Evolutionary conservation across 768 basidiomycete genomes (phyloP).

Genomic region (Xerocomellus chrysenteron): DNA sequence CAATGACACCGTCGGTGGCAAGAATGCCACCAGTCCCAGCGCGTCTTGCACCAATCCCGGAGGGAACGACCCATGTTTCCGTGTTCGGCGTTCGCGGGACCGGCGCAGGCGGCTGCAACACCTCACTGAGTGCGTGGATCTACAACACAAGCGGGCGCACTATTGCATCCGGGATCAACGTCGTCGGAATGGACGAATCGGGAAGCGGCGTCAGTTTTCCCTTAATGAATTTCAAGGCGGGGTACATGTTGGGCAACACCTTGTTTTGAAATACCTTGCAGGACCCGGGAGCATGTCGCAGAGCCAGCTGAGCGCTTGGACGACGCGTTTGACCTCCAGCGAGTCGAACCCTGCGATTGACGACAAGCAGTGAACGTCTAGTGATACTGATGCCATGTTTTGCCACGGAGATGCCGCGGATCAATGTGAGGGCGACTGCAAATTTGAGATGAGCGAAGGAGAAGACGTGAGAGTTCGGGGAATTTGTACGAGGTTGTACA

Average conservation of each 20-base stretch:
- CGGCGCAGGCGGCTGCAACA: conserved; percentile 41
- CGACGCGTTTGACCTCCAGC: conserved; percentile 39
- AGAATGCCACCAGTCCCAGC: conserved; percentile 64
- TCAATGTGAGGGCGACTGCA: conserved; percentile 32
- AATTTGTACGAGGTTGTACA: conserved; percentile 39
- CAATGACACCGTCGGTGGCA: conserved; percentile 66
- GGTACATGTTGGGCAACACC: conserved; percentile 28
- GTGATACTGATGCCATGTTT: conserved; percentile 17
- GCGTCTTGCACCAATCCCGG: conserved; percentile 30
- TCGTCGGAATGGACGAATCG: conserved; percentile 24
- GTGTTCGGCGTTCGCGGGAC: conserved; percentile 43
- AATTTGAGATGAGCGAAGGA: conserved; percentile 33
- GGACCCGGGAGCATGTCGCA: conserved; percentile 42
- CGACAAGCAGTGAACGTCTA: conserved; percentile 35
- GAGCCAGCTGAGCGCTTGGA: conserved; percentile 58
- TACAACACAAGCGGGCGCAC: conserved; percentile 39
- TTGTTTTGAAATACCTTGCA: conserved; percentile 38
- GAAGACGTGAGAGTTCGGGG: conserved; percentile 31
- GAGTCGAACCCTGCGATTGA: conserved; percentile 27
- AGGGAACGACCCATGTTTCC: not conserved
- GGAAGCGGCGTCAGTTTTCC: conserved; percentile 31
- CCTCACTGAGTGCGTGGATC: conserved; percentile 45
- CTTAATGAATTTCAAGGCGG: conserved; percentile 34
- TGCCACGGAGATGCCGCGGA: conserved; percentile 30
- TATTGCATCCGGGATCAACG: conserved; percentile 35